A percentile compares a stretch with the other conserved stretches of the same genome.
phyloP scores from a whole-genome alignment of 1,284 basidiomycete species.

The Ceraceosorus bombacis region DNA sequence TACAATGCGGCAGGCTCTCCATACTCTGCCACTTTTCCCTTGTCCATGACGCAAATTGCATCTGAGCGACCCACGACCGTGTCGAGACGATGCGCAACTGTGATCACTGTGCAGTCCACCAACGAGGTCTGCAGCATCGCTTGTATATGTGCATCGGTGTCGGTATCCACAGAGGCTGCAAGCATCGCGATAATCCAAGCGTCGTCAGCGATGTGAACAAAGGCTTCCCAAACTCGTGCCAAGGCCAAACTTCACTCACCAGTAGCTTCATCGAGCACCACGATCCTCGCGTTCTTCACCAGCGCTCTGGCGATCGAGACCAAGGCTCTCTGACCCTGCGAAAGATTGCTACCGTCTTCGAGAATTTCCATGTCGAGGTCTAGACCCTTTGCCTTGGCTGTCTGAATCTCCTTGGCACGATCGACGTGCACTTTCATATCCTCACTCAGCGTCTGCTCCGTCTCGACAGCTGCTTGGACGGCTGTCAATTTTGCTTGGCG shows the following conservation, averaged over 20 bases:
- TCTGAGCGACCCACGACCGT: conserved; percentile 6
- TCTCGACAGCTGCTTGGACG: conserved; percentile 1
- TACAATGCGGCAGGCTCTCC: conserved; percentile 2
- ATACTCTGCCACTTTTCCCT: conserved; percentile 6
- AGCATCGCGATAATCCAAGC: too few species aligned
- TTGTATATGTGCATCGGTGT: conserved; percentile 76
- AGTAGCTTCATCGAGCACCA: conserved; percentile 27
- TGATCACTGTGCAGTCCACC: conserved; percentile 1
- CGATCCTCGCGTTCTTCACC: conserved; percentile 16
- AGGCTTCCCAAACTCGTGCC: too few species aligned
- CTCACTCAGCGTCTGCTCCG: background rate
- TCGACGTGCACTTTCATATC: background rate
- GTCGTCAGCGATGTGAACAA: too few species aligned
- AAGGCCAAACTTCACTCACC: too few species aligned
- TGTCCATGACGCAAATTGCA: conserved; percentile 6
- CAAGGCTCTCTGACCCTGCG: conserved; percentile 60
- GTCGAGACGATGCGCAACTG: conserved; percentile 7
- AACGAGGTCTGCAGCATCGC: conserved; percentile 40
- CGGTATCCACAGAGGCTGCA: conserved; percentile 64
- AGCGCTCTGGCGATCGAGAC: conserved; percentile 74
- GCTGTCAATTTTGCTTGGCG: conserved; percentile 30
- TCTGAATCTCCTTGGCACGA: background rate
- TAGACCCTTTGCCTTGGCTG: conserved; percentile 35
- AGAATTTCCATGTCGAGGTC: conserved; percentile 62
- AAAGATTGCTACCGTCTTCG: conserved; percentile 74